These are phyloP conservation scores for Moringa oleifera DNA, from an alignment of 345 rosid species.

Conservation along the genomic window DNA sequence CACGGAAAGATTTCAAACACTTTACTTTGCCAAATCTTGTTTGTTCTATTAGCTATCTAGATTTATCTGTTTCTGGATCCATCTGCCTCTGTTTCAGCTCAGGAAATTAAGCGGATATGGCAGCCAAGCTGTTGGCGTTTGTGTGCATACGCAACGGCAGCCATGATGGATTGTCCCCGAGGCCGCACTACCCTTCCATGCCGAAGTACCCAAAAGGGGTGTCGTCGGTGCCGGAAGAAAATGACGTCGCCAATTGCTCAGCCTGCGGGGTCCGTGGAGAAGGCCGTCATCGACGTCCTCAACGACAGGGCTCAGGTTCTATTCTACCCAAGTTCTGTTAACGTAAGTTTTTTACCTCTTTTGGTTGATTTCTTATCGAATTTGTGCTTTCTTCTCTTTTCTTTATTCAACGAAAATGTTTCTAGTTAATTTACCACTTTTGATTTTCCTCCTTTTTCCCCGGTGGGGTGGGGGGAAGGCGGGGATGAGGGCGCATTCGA, in stretches of 20 bases:
- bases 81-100: no score
- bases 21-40: no score
- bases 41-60: no score
- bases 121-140: conserved; percentile 41
- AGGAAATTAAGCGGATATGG: no score
- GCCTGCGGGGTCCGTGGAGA: conserved; percentile 84
- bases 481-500: no score
- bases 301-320: conserved; percentile 49
- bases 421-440: background rate
- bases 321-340: conserved; percentile 45
- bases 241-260: conserved; percentile 41
- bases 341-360: conserved; percentile 28
- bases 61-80: no score
- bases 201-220: conserved; percentile 58
- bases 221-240: conserved; percentile 14
- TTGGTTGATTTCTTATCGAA: background rate
- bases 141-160: conserved; percentile 42
- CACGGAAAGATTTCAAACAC: no score
- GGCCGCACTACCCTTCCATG: conserved; percentile 61
- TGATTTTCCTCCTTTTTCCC: no score
- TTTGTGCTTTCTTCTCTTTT: background rate
- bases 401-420: no score
- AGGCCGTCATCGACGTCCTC: conserved; percentile 60
- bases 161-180: conserved; percentile 12
- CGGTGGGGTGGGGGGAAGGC: no score